Evolutionary conservation across 306 rosid species (phyloP).

Genomic region (Heteromeles arbutifolia): DNA sequence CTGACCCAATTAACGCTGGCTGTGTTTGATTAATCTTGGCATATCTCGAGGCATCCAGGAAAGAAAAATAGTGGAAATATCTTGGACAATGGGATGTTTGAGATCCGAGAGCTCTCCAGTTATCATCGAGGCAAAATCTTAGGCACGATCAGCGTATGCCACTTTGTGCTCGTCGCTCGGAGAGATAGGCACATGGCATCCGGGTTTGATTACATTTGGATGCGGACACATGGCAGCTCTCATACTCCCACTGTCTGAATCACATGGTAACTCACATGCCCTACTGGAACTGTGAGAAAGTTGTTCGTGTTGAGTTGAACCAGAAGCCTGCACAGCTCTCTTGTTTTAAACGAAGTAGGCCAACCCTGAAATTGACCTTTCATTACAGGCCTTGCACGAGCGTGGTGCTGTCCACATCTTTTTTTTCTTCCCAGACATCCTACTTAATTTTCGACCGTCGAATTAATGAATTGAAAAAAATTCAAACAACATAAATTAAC

Average conservation of each 20-base stretch:
- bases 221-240: no score
- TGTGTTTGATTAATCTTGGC: neutral
- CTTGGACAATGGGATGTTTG: neutral
- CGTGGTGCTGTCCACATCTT: no score
- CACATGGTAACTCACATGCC: constrained; percentile 14
- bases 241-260: no score
- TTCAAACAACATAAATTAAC: no score
- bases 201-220: no score
- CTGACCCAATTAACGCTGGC: neutral
- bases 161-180: no score
- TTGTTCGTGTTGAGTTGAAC: neutral
- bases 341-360: constrained; percentile 1
- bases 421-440: no score
- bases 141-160: no score
- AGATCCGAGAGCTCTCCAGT: neutral
- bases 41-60: neutral
- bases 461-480: no score
- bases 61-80: neutral
- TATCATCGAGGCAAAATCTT: no score
- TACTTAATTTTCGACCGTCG: accelerated
- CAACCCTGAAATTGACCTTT: neutral
- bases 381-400: neutral
- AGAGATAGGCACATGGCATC: no score
- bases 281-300: neutral
- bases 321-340: neutral